Base-by-base conservation (phyloP, 345 rosid genomes). In the Acer negundo region DNA sequence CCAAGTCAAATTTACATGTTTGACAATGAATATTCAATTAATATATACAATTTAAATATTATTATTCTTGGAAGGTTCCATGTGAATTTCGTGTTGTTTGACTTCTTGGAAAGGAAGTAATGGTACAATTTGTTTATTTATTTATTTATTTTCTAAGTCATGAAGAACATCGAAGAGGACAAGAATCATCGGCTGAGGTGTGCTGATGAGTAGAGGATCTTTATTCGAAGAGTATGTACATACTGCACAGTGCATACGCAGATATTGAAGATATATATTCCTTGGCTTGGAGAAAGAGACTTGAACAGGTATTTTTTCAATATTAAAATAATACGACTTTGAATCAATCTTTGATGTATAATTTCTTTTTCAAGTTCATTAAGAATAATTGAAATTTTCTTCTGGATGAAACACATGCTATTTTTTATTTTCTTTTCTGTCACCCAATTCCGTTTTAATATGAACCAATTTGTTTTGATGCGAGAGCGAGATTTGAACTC, bases 91-190 rank as follows among this genome's bases (percentile, higher is more conserved):
- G 40, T 16, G 74, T 35, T 31, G 67, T 71, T 84, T 80, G 83
- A 87, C 85, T 81, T 79, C 68, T 72, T 75, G 81, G 78, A 62
- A 79, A 4, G 64, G 76, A 69, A 59, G 84, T 28, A 69, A 77
- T 58, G 9, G 12, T 6, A 24, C 4, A 13, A n/a, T 38, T 11
- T 13, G 63, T 12, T 23, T 26, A 12, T 12, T 73, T 42, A 0
- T 35, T 35, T 35, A 35, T 35, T 31, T 3, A 2, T 42, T 28
- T 9, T 19, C 42, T 10, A 53, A 53, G 16, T 47, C 40, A 69
- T 11, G 16, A 10, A 49, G 8, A 17, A 3, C 2, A 26, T 26
- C 2, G 28, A 28, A 28, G 31, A 28, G 31, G 31, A 28, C 3
- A 28, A 28, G 31, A 3, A 28, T 2, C 31, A 28, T 28, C 31